phyloP scores from a whole-genome alignment of 73 alveolate genomes.

The Symbiodinium pilosum region DNA sequence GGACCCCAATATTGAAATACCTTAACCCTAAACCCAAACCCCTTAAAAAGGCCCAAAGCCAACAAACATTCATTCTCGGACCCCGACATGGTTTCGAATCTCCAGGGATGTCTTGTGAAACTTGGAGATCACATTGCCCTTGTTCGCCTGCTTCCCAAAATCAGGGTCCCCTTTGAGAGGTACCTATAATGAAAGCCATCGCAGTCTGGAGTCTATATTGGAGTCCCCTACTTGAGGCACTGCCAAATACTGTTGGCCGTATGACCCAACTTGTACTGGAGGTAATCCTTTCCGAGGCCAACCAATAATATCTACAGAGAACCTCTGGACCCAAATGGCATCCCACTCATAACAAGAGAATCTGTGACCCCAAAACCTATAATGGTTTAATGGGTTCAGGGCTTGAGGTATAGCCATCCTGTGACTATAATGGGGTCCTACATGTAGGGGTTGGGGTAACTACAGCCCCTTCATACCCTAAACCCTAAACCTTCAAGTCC shows the following conservation, averaged over 20 bases:
- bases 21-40: too few relatives aligned
- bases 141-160: conserved; percentile 34
- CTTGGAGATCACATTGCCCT: conserved; percentile 77
- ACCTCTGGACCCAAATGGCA: not conserved
- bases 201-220: too few relatives aligned
- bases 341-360: not conserved
- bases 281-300: too few relatives aligned
- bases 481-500: too few relatives aligned
- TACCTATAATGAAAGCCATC: not conserved
- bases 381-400: not conserved
- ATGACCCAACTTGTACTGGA: too few relatives aligned
- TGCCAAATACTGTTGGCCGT: not conserved
- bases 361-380: not conserved
- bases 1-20: too few relatives aligned
- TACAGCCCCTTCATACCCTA: too few relatives aligned
- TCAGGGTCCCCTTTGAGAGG: not conserved
- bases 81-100: conserved; percentile 53
- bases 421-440: too few relatives aligned
- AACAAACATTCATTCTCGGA: not conserved
- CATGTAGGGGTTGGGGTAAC: too few relatives aligned
- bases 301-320: too few relatives aligned
- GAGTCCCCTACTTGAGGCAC: not conserved
- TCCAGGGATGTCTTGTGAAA: conserved; percentile 94
- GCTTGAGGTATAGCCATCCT: not conserved
- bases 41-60: too few relatives aligned